Conservation (phyloP, 2,329 filamentous ascomycete genomes). For the Fusarium floridanum region DNA sequence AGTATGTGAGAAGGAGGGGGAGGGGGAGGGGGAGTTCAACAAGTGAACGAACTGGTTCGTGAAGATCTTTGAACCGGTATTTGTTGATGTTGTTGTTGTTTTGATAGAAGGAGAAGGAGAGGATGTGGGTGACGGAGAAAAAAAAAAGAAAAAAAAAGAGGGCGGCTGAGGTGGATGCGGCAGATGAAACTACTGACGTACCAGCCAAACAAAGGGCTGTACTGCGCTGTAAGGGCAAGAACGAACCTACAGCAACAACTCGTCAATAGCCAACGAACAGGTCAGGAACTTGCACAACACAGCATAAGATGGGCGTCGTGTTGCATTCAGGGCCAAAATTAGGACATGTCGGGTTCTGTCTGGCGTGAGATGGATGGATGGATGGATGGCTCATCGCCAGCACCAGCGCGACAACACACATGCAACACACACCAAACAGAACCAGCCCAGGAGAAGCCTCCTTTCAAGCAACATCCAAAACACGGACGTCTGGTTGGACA, state of each 20-base stretch:
- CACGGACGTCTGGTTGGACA: constrained; percentile 25
- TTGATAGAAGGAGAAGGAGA: constrained; percentile 7
- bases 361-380: not conserved
- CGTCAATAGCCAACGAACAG: constrained; percentile 9
- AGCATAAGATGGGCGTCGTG: constrained; percentile 4
- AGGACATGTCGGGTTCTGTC: not conserved
- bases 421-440: constrained; percentile 21
- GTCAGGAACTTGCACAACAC: constrained; percentile 11
- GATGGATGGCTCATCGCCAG: constrained; percentile 26
- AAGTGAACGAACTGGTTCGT: constrained; percentile 2
- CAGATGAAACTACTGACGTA: constrained; percentile 30
- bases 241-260: constrained; percentile 21
- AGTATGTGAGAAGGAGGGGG: constrained; percentile 21
- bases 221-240: constrained; percentile 11
- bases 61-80: not conserved
- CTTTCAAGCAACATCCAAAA: constrained; percentile 14
- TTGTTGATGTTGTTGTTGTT: not conserved
- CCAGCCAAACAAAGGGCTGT: constrained; percentile 25
- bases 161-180: constrained; percentile 35
- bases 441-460: constrained; percentile 24
- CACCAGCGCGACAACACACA: constrained; percentile 27
- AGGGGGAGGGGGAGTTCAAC: not conserved
- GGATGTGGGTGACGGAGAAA: constrained; percentile 33
- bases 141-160: constrained; percentile 33
- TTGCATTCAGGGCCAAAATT: not conserved